Conservation (phyloP, 1,139 yeast species). For the Sugiyamaella paludigena region DNA sequence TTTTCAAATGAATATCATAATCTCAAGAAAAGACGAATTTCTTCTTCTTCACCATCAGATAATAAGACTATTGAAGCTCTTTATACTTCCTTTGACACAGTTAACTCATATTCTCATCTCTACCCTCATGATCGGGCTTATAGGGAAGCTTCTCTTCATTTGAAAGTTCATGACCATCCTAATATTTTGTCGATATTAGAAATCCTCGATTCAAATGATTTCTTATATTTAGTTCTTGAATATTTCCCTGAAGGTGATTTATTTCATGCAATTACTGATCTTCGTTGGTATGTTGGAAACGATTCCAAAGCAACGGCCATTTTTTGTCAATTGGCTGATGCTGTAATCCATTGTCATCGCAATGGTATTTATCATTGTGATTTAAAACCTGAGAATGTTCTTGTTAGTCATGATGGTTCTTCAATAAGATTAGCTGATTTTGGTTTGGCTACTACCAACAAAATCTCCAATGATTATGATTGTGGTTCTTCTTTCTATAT, state of each 20-base stretch:
- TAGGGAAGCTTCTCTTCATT: constrained; percentile 70
- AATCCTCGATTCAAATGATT: constrained; percentile 46
- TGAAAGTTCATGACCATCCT: constrained; percentile 73
- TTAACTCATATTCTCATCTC: constrained; percentile 4
- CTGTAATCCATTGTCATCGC: constrained; percentile 65
- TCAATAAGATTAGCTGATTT: constrained; percentile 74
- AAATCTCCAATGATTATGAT: constrained; percentile 64
- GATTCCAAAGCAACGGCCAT: constrained; percentile 63
- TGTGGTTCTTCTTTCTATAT: constrained; percentile 87
- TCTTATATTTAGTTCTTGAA: constrained; percentile 73
- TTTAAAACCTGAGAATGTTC: constrained; percentile 83
- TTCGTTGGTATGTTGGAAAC: constrained; percentile 51
- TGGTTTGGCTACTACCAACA: constrained; percentile 70
- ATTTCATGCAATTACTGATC: constrained; percentile 74
- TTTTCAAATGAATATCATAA: neutral
- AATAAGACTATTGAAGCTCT: constrained; percentile 1
- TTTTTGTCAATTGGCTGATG: constrained; percentile 73
- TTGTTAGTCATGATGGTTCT: constrained; percentile 62
- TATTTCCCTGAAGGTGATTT: constrained; percentile 80
- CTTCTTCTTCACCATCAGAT: neutral
- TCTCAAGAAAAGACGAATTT: neutral
- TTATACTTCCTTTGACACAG: constrained; percentile 9
- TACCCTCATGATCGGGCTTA: constrained; percentile 30
- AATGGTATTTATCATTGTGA: constrained; percentile 80
- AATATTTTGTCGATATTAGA: constrained; percentile 73